phyloP scores from a whole-genome alignment of 345 rosid genomes.

The Citrus maxima region DNA sequence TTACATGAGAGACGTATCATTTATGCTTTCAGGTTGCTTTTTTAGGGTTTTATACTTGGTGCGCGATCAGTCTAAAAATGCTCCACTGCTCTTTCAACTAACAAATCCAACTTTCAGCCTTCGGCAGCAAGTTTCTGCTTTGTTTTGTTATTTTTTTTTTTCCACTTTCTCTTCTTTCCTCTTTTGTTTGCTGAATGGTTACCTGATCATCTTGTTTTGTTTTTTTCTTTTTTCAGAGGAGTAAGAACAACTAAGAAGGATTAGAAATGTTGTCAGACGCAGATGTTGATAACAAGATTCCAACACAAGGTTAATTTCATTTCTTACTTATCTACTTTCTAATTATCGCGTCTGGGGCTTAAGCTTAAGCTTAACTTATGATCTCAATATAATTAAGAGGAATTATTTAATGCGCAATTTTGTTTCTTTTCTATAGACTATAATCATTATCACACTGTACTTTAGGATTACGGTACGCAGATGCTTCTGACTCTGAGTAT shows the following conservation, averaged over 20 bases:
- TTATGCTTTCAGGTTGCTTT: not conserved
- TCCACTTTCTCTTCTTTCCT: not conserved
- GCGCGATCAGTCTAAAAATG: too few species aligned
- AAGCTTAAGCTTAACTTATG: not conserved
- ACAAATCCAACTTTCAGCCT: not conserved
- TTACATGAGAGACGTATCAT: not conserved
- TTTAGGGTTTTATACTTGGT: not conserved
- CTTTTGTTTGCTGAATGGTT: not conserved
- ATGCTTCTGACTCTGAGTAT: not conserved
- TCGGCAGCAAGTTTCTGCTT: not conserved
- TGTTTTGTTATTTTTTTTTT: too few species aligned
- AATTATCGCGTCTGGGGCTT: not conserved
- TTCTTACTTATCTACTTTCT: not conserved
- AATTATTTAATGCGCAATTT: not conserved
- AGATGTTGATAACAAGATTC: not conserved
- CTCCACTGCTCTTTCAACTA: too few species aligned
- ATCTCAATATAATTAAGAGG: not conserved
- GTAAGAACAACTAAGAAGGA: not conserved
- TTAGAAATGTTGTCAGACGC: not conserved
- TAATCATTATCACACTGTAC: not conserved
- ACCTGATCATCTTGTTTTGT: not conserved
- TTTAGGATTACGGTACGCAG: constrained; percentile 9
- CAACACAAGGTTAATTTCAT: not conserved
- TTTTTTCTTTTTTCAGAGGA: not conserved
- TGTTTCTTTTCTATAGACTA: not conserved